Evolutionary conservation across 306 rosid genomes (phyloP).

Genomic region (Prunus armeniaca): DNA sequence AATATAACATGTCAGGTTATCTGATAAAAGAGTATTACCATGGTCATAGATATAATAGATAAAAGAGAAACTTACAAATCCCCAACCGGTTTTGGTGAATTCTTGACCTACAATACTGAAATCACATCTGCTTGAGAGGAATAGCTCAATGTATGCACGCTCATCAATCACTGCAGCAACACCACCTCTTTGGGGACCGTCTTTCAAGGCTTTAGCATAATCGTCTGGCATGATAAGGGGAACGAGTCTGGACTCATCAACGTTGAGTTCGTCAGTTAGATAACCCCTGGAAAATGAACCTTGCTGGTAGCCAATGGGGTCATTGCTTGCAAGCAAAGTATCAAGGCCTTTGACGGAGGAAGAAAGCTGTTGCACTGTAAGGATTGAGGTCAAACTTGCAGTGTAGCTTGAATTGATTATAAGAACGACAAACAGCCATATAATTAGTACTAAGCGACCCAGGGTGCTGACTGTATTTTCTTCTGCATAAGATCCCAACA

Average conservation of each 20-base stretch:
- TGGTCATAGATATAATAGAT: not conserved
- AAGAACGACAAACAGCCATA: constrained; percentile 95
- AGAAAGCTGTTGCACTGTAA: constrained; percentile 81
- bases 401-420: constrained; percentile 95
- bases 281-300: constrained; percentile 66
- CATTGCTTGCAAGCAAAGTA: constrained; percentile 45
- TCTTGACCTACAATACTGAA: constrained; percentile 77
- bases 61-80: constrained; percentile 72
- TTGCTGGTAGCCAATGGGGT: constrained; percentile 71
- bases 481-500: constrained; percentile 41
- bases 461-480: constrained; percentile 90
- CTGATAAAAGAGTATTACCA: not conserved
- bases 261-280: constrained; percentile 53
- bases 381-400: constrained; percentile 95
- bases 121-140: constrained; percentile 80
- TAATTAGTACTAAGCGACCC: constrained; percentile 74
- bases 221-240: constrained; percentile 61
- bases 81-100: constrained; percentile 95
- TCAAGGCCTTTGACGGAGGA: constrained; percentile 84
- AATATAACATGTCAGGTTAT: not conserved
- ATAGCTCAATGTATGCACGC: constrained; percentile 76
- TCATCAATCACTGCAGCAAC: constrained; percentile 82
- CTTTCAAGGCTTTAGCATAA: constrained; percentile 53
- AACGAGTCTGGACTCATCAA: constrained; percentile 65
- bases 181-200: constrained; percentile 78